Conservation (phyloP, 2,329 filamentous ascomycete species). For the Hymenoscyphus repandus region DNA sequence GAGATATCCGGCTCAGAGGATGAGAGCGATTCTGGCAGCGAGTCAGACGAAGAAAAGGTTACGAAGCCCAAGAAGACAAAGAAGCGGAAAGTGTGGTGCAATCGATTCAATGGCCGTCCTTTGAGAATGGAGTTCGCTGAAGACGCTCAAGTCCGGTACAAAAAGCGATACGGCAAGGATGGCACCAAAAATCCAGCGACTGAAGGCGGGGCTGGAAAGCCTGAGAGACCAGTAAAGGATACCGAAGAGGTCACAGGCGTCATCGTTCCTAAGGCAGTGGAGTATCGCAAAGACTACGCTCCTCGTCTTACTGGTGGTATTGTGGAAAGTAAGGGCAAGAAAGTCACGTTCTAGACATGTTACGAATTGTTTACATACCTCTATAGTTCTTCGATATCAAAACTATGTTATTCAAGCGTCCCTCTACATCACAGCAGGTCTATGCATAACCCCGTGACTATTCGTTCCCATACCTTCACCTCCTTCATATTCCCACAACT, state of each 20-base stretch:
- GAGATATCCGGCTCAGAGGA: constrained; percentile 35
- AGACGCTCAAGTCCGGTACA: constrained; percentile 82
- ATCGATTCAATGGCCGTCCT: constrained; percentile 71
- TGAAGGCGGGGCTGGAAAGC: background rate
- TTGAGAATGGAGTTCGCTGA: constrained; percentile 92
- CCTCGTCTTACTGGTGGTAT: constrained; percentile 72
- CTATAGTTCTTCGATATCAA: background rate
- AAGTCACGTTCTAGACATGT: constrained; percentile 65
- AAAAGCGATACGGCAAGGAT: constrained; percentile 86
- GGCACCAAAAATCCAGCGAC: constrained; percentile 37
- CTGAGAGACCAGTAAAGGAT: constrained; percentile 14
- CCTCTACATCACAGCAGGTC: background rate
- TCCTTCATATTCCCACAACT: constrained; percentile 25
- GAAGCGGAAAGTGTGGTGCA: constrained; percentile 78
- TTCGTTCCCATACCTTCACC: constrained; percentile 18
- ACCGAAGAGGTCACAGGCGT: constrained; percentile 28
- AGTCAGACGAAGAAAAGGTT: constrained; percentile 30
- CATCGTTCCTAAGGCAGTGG: constrained; percentile 36
- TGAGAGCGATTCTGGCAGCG: constrained; percentile 28
- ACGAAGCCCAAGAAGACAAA: constrained; percentile 49
- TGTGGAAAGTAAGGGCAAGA: constrained; percentile 73
- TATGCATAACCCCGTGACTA: constrained; percentile 13
- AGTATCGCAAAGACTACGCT: constrained; percentile 40
- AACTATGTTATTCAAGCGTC: background rate
- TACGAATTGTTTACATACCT: background rate